A percentile compares a stretch with the other conserved stretches of the same genome.
Evolutionary conservation across 352 stramenopile species (phyloP).

Genomic region (Phytophthora constricta): DNA sequence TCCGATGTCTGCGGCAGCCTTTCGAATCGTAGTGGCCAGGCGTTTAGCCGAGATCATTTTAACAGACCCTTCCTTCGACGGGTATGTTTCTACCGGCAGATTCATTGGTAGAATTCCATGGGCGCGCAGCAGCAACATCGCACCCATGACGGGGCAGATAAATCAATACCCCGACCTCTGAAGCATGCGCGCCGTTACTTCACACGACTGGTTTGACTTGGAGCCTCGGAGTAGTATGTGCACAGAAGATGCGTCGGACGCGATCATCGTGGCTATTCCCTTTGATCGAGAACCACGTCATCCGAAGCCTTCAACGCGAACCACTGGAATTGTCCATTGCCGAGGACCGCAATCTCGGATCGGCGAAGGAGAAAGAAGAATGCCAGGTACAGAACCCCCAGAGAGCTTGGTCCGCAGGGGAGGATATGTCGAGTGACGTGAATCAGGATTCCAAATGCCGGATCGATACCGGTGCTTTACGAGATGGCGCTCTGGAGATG

Average conservation of each 20-base stretch:
- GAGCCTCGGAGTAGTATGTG: background rate
- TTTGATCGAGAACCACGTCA: background rate
- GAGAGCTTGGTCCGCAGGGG: constrained; percentile 3
- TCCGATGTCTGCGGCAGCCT: too few species aligned
- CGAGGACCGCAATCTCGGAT: background rate
- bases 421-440: background rate
- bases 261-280: background rate
- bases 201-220: background rate
- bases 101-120: too few species aligned
- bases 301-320: background rate
- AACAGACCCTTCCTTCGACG: too few species aligned
- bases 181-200: too few species aligned
- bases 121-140: too few species aligned
- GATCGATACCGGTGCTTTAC: background rate
- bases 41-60: too few species aligned
- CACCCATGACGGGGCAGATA: too few species aligned
- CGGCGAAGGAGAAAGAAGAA: background rate
- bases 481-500: background rate
- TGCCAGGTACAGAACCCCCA: background rate
- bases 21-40: too few species aligned
- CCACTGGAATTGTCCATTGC: background rate
- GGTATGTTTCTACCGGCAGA: too few species aligned
- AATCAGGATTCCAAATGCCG: background rate
- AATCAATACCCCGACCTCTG: too few species aligned
- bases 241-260: background rate